Percentiles rank a stretch among this genome's conserved stretches.
Evolutionary conservation across 495 filamentous ascomycete genomes (phyloP).

Genomic region (Chaetomium tenue): DNA sequence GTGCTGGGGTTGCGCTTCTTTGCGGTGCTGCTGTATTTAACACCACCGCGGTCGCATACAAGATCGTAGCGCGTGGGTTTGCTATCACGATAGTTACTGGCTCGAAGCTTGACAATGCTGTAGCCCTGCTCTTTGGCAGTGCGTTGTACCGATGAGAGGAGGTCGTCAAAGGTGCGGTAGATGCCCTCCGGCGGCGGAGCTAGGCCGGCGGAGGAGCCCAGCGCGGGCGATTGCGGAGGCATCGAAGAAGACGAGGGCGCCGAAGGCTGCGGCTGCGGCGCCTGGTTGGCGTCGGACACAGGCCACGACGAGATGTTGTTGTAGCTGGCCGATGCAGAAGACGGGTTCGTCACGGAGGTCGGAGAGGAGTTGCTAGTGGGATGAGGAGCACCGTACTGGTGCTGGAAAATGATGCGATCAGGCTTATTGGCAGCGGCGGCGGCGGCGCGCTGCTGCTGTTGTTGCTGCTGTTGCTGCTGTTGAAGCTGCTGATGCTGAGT

Average conservation of each 20-base stretch:
- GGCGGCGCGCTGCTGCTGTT: conserved; percentile 31
- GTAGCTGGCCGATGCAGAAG: conserved; percentile 30
- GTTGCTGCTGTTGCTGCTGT: conserved; percentile 28
- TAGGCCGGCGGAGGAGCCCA: conserved; percentile 29
- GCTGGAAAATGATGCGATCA: conserved; percentile 35
- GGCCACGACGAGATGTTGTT: conserved; percentile 31
- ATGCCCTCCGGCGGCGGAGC: conserved; percentile 51
- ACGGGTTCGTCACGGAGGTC: conserved; percentile 39
- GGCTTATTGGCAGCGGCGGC: conserved; percentile 26
- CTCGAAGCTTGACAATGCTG: conserved; percentile 50
- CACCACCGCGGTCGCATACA: conserved; percentile 53
- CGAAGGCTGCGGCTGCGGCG: conserved; percentile 29
- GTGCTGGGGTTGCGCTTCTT: conserved; percentile 55
- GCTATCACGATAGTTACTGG: conserved; percentile 52
- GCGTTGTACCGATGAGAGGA: conserved; percentile 45
- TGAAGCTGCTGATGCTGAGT: conserved; percentile 28
- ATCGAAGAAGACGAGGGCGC: conserved; percentile 33
- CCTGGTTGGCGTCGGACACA: conserved; percentile 29
- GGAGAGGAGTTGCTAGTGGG: conserved; percentile 37
- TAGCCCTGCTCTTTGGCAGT: conserved; percentile 52
- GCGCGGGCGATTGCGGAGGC: conserved; percentile 36
- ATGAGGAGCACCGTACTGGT: conserved; percentile 37
- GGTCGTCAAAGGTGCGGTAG: conserved; percentile 47
- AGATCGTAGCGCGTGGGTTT: conserved; percentile 53
- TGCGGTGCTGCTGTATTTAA: conserved; percentile 54